These are phyloP conservation scores for Maudiozyma saulgeensis DNA, from an alignment of 805 yeast species.

Conservation along the genomic window DNA sequence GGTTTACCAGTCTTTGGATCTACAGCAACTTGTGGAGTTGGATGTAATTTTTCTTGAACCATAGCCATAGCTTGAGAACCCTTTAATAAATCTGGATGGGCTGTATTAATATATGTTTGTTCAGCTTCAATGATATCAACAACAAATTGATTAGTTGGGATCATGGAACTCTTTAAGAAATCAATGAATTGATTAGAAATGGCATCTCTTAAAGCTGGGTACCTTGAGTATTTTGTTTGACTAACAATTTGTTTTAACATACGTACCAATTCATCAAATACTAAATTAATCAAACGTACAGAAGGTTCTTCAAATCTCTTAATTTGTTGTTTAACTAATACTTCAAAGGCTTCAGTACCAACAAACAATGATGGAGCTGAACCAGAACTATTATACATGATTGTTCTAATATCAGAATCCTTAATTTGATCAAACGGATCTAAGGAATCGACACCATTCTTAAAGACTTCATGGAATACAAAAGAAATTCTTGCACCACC, in stretches of 20 bases:
- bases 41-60: constrained; percentile 73
- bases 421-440: constrained; percentile 96
- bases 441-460: constrained; percentile 81
- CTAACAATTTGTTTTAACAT: constrained; percentile 76
- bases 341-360: constrained; percentile 96
- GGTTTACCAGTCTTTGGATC: constrained; percentile 91
- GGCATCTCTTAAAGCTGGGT: constrained; percentile 84
- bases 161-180: constrained; percentile 64
- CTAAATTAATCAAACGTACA: constrained; percentile 74
- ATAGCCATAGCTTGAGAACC: constrained; percentile 93
- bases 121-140: constrained; percentile 76
- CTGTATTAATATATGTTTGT: constrained; percentile 92
- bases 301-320: constrained; percentile 91
- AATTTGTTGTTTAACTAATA: constrained; percentile 87
- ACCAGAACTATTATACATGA: constrained; percentile 94
- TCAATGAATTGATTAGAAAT: constrained; percentile 71
- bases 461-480: constrained; percentile 92
- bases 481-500: constrained; percentile 98
- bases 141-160: constrained; percentile 82
- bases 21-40: constrained; percentile 59
- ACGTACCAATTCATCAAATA: constrained; percentile 90
- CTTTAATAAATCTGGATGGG: constrained; percentile 90
- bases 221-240: constrained; percentile 76
- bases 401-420: constrained; percentile 92
- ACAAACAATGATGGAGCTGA: constrained; percentile 93